phyloP scores from a whole-genome alignment of 768 basidiomycete species.

The Xerocomellus intermedius region DNA sequence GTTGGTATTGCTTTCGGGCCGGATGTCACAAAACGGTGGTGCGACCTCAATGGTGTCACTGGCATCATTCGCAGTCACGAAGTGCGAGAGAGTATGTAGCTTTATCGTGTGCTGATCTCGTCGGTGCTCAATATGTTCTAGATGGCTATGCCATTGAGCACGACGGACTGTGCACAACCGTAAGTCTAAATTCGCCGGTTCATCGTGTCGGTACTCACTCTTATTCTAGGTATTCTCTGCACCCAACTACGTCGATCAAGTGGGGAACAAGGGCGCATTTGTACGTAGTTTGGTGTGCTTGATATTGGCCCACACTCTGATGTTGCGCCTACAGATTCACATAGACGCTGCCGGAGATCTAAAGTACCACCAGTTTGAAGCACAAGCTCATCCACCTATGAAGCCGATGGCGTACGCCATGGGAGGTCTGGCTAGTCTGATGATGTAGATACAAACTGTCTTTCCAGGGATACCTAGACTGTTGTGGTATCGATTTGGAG shows the following conservation, averaged over 20 bases:
- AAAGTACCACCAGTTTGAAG: constrained; percentile 80
- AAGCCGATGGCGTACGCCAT: constrained; percentile 90
- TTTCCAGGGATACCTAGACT: background rate
- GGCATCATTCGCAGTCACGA: constrained; percentile 95
- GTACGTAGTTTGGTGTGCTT: constrained; percentile 43
- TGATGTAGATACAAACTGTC: constrained; percentile 51
- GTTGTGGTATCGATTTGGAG: background rate
- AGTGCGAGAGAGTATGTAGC: constrained; percentile 76
- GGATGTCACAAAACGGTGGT: constrained; percentile 89
- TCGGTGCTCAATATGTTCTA: constrained; percentile 25
- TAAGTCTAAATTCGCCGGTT: constrained; percentile 30
- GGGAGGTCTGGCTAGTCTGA: constrained; percentile 62
- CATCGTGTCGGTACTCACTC: constrained; percentile 10
- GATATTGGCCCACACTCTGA: constrained; percentile 5
- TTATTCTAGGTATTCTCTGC: constrained; percentile 78
- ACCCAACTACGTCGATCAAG: constrained; percentile 93
- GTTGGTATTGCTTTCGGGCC: constrained; percentile 97
- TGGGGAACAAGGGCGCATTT: constrained; percentile 89
- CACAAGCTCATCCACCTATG: constrained; percentile 83
- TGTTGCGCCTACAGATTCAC: constrained; percentile 54
- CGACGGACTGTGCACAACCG: constrained; percentile 91
- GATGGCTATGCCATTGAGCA: constrained; percentile 97
- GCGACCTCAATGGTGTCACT: constrained; percentile 79
- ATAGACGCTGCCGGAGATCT: constrained; percentile 75
- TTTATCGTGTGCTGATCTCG: background rate